Conservation (phyloP, 306 rosid genomes). For the Rosa rugosa region DNA sequence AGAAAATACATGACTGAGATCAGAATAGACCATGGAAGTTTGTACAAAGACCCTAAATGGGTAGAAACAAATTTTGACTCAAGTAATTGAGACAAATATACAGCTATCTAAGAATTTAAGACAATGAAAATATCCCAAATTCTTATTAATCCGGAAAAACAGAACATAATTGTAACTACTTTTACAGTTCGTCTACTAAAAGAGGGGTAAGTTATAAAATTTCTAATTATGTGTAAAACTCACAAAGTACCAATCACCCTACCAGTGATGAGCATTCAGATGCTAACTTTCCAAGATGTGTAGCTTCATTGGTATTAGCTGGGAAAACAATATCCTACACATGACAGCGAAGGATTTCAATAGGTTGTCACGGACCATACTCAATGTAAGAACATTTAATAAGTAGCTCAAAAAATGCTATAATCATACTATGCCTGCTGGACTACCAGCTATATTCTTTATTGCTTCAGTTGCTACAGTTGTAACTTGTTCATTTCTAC, state of each 20-base stretch:
- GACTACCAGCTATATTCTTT: constrained; percentile 57
- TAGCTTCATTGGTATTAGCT: constrained; percentile 51
- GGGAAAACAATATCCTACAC: constrained; percentile 75
- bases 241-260: constrained; percentile 23
- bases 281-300: constrained; percentile 61
- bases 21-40: neutral
- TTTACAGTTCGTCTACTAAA: neutral
- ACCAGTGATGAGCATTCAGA: constrained; percentile 80
- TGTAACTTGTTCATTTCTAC: constrained; percentile 78
- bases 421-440: constrained; percentile 69
- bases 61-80: neutral
- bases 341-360: constrained; percentile 16
- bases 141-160: neutral
- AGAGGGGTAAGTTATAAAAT: neutral
- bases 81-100: neutral
- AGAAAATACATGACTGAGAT: constrained; percentile 9
- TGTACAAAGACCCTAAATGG: neutral
- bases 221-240: neutral
- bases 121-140: neutral
- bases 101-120: neutral
- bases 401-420: constrained; percentile 10
- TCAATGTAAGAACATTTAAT: constrained; percentile 13
- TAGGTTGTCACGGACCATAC: constrained; percentile 6
- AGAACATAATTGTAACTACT: neutral
- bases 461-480: constrained; percentile 66